A percentile compares a stretch with the other conserved stretches of the same genome.
Conservation (phyloP, 106 monocot species). For the Dendrobium nobile region DNA sequence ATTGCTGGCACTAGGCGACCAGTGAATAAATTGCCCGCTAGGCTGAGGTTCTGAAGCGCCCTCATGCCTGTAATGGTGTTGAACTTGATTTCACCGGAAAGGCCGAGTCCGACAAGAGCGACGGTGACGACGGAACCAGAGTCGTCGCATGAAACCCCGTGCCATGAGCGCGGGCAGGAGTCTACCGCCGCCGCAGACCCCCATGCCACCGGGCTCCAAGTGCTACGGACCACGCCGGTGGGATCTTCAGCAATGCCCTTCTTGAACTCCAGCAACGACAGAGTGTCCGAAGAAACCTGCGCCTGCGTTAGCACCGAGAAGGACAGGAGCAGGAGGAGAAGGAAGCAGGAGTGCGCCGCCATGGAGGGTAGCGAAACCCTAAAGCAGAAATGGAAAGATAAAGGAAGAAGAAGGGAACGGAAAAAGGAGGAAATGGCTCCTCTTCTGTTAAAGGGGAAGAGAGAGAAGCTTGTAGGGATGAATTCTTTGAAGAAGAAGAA, state of each 20-base stretch:
- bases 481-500: neutral
- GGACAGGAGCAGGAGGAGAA: constrained; percentile 13
- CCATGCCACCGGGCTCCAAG: constrained; percentile 33
- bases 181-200: constrained; percentile 2
- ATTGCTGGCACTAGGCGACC: constrained; percentile 61
- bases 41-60: constrained; percentile 46
- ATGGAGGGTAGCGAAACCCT: neutral
- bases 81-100: constrained; percentile 72
- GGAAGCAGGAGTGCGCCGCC: neutral
- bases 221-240: constrained; percentile 26
- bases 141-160: constrained; percentile 45
- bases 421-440: neutral
- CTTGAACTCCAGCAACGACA: constrained; percentile 76
- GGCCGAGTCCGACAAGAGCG: constrained; percentile 42
- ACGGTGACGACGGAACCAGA: constrained; percentile 38
- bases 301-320: neutral
- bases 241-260: constrained; percentile 54
- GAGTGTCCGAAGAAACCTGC: constrained; percentile 30
- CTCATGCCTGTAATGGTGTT: constrained; percentile 35
- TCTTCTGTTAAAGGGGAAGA: neutral
- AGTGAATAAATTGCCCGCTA: constrained; percentile 65
- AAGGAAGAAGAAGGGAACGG: neutral
- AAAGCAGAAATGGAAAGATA: neutral
- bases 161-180: constrained; percentile 15
- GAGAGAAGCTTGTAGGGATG: neutral